phyloP scores from a whole-genome alignment of 2,329 filamentous ascomycete genomes.

The Verticillium tricorpus region DNA sequence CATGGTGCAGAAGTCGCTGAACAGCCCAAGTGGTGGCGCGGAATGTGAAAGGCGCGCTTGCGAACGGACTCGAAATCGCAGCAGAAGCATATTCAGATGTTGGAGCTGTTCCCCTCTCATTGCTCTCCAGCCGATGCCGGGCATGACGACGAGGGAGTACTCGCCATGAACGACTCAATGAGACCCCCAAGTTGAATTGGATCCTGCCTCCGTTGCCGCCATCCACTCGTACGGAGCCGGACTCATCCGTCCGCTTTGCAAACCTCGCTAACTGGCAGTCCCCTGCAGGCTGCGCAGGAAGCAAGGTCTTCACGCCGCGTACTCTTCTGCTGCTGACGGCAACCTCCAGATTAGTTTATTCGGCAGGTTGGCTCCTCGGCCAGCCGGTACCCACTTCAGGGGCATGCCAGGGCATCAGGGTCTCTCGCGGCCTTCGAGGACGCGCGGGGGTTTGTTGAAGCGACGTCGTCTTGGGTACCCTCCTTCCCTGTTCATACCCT shows the following conservation, averaged over 20 bases:
- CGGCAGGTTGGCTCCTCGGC: too few relatives aligned
- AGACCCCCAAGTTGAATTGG: neutral
- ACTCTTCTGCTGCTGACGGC: neutral
- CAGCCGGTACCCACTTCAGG: too few relatives aligned
- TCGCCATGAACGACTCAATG: neutral
- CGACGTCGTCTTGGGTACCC: neutral
- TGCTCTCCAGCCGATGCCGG: neutral
- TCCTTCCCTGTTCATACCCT: conserved; percentile 17
- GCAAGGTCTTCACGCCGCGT: neutral
- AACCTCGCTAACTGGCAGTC: neutral
- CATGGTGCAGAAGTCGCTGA: neutral
- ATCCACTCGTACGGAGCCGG: neutral
- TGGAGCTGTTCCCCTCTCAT: neutral
- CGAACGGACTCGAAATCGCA: too few relatives aligned
- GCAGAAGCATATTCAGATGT: neutral
- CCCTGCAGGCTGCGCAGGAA: neutral
- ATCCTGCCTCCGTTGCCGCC: neutral
- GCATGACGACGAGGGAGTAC: neutral
- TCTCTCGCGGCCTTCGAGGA: neutral
- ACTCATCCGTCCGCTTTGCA: neutral
- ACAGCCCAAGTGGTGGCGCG: too few relatives aligned
- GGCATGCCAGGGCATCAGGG: too few relatives aligned
- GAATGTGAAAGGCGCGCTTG: too few relatives aligned
- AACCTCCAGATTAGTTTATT: too few relatives aligned
- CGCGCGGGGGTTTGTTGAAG: neutral